Base-by-base conservation (phyloP, 2,329 filamentous ascomycete species). In the Colletotrichum lupini region DNA sequence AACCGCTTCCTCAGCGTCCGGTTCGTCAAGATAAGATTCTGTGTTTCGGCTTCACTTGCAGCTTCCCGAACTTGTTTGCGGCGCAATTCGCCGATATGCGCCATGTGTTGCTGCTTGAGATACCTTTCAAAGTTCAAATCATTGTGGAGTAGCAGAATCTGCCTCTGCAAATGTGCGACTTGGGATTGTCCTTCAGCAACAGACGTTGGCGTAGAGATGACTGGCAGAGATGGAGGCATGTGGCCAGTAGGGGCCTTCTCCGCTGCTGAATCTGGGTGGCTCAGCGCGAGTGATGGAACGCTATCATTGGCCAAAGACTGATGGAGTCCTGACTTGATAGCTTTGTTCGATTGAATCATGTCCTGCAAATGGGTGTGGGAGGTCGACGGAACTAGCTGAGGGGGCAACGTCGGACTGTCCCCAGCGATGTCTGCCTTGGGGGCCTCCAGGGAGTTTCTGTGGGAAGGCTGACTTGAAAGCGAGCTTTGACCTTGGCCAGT, bases 111-210 rank as follows among this genome's bases (percentile, higher is more conserved):
- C 75, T 95, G 91, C 79, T 95, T 96, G 77, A 96, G 88, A 81
- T 95, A 96, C 30, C 93, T 88, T 80, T 97, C 94, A 78, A 96
- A 97, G 76, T 93, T 94, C 56, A 97, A 85, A 77, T 97, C 94
- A 74, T 95, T 97, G 57, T 92, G 91, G 12, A 97, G 82, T 2
- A 95, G 84, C 66, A 95, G 88, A n/a, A 95, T 89, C 77, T 95
- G 92, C 55, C 92, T 89, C 76, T 94, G 91, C 4, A 97, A 83
- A 75, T 91, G 89, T 1, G 88, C 83, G 32, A 87, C 78, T 70
- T 87, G 83, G 19, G 83, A 79, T 73, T 82, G 77, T 61, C 77
- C 66, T 65, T 85, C 81, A 60, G 79, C 3, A 77, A 69, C 30
- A 76, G 72, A 74, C 12, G 26, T 22, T 0, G 72, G 61, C 24